Evolutionary conservation across 2,329 filamentous ascomycete species (phyloP), one percentile per base, ranked within the genome.

Genomic region (Exophiala calicioides): DNA sequence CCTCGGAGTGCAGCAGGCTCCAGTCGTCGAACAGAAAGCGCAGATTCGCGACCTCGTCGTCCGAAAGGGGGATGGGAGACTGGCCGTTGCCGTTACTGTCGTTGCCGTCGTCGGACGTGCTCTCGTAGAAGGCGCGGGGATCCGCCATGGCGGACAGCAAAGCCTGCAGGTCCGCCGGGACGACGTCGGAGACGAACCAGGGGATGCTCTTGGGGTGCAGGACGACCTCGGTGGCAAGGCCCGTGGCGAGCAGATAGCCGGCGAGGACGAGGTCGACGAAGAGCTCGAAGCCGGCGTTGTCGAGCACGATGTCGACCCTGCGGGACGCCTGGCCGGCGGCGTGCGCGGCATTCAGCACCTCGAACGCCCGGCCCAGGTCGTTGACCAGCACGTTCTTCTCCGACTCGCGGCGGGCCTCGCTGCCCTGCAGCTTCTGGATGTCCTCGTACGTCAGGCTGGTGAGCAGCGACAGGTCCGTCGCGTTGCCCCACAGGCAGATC

Each of bases 101-200:
- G 6, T 72, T 69, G 20, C 74, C 67, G 9, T 90, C 88, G 21
- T 90, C 82, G 0, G 84, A 82, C 0, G 81, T 81, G 0, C 80
- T 80, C 61, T 84, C 81, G 70, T 93, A 97, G 68, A 97, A 95
- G 8, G 69, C 61, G 58, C 85, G 82, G 1, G 93, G 88, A 58
- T 83, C 78, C 5, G 84, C 80, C n/a, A 98, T 78, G 3, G 86
- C 88, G 53, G 80, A 82, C 40, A 98, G 80, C 2, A 97, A 78
- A n/a, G 85, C 82, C 1, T 76, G 77, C 60, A 97, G 96, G 69
- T 98, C 93, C 30, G 74, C 77, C 0, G 91, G 90, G 8, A 95
- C 70, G 3, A 97, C 93, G 61, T 98, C 93, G 1, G 90, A 96
- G 36, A 98, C 93, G 64, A 97, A 98, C 93, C 93, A 98, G 1